Evolutionary conservation across 306 rosid genomes (phyloP).

Genomic region (Medicago arabica): DNA sequence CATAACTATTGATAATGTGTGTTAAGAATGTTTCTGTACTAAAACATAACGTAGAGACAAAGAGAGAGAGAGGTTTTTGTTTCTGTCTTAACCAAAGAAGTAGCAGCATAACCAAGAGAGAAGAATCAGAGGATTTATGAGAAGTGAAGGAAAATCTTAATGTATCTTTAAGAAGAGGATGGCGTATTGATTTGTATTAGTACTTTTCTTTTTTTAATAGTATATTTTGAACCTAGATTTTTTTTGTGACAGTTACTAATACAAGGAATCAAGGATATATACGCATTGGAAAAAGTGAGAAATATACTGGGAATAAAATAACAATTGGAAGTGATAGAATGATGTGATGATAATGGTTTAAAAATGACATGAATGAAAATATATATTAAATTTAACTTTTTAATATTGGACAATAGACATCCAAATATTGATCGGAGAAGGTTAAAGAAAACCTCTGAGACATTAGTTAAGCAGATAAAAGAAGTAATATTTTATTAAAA

Average conservation of each 20-base stretch:
- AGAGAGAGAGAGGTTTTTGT: background rate
- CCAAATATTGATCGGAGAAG: no score
- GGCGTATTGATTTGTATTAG: slow-evolving; percentile 37
- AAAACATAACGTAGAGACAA: background rate
- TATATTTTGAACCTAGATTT: background rate
- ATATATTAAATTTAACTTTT: no score
- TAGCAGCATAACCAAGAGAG: slow-evolving; percentile 9
- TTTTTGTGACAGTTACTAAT: background rate
- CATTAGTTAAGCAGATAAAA: no score
- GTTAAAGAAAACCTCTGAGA: no score
- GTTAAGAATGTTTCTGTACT: background rate
- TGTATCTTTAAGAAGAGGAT: slow-evolving; percentile 63
- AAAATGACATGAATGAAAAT: background rate
- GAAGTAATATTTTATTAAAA: no score
- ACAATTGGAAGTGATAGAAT: background rate
- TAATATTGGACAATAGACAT: no score
- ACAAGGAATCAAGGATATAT: background rate
- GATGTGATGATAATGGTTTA: background rate
- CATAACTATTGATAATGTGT: slow-evolving; percentile 44
- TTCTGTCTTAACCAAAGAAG: slow-evolving; percentile 25
- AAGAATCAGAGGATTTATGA: background rate
- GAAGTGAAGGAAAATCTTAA: slow-evolving; percentile 50
- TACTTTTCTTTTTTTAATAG: slow-evolving; percentile 43
- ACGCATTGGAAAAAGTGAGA: background rate
- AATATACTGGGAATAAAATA: background rate